phyloP scores from a whole-genome alignment of 2,329 filamentous ascomycete species.

The Penicillium sp. region DNA sequence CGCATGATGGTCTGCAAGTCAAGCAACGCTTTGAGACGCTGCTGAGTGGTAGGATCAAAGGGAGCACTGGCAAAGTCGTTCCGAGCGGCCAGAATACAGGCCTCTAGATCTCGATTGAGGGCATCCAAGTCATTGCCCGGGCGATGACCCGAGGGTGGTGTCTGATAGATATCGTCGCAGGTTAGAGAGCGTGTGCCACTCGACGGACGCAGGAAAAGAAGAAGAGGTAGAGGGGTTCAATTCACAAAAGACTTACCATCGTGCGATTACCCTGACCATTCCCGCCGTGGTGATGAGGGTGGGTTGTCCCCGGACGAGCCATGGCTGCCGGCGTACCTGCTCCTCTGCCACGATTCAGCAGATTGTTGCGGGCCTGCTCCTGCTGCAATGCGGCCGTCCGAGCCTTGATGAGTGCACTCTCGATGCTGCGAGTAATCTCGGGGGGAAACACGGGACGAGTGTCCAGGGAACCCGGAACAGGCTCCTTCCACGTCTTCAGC shows the following conservation, averaged over 20 bases:
- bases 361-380: slow-evolving; percentile 48
- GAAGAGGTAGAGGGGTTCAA: no score
- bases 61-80: slow-evolving; percentile 69
- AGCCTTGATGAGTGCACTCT: slow-evolving; percentile 87
- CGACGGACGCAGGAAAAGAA: no score
- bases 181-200: no score
- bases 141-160: slow-evolving; percentile 30
- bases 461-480: slow-evolving; percentile 87
- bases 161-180: slow-evolving; percentile 8
- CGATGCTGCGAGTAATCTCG: slow-evolving; percentile 83
- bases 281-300: slow-evolving; percentile 14
- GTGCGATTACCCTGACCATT: slow-evolving; percentile 23
- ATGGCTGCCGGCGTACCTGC: slow-evolving; percentile 48
- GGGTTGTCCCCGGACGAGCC: slow-evolving; percentile 30
- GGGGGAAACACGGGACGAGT: slow-evolving; percentile 84
- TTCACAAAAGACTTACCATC: slow-evolving; percentile 7
- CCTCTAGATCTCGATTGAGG: slow-evolving; percentile 76
- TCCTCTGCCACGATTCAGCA: slow-evolving; percentile 48
- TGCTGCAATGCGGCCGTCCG: slow-evolving; percentile 50
- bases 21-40: slow-evolving; percentile 74
- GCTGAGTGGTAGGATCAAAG: slow-evolving; percentile 68
- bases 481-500: slow-evolving; percentile 96
- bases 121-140: slow-evolving; percentile 55
- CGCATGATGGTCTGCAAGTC: slow-evolving; percentile 77
- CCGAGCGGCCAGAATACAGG: slow-evolving; percentile 66